Percentiles rank a stretch among this genome's conserved stretches.
Evolutionary conservation across 202 grass and related monocot species (phyloP).

Genomic region (Zizania palustris): DNA sequence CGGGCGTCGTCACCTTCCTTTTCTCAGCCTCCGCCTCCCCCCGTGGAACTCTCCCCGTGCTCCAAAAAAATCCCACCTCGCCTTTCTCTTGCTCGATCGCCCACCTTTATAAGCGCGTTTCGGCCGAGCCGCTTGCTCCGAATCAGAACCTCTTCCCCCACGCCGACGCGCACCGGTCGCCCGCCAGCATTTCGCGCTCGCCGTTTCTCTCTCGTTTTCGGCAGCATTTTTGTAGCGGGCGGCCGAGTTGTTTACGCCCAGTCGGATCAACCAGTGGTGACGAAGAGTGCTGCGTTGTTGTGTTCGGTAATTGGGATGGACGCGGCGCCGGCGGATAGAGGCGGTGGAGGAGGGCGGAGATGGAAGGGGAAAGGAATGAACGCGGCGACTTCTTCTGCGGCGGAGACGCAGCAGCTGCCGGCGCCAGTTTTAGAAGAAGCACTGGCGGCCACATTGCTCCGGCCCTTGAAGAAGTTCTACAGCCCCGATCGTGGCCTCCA

Average conservation of each 20-base stretch:
- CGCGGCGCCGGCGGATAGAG: not conserved
- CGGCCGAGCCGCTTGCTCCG: not conserved
- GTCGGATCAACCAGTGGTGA: not conserved
- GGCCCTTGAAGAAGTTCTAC: constrained; percentile 62
- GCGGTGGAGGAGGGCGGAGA: constrained; percentile 31
- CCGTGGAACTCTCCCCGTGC: constrained; percentile 41
- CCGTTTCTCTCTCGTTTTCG: not conserved
- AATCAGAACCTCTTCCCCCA: constrained; percentile 26
- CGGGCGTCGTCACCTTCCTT: not conserved
- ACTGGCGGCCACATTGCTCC: constrained; percentile 51
- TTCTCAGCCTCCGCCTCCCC: not conserved
- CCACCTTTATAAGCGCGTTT: constrained; percentile 47
- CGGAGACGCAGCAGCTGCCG: constrained; percentile 19
- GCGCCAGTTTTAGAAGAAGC: constrained; percentile 22
- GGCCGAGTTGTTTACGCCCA: constrained; percentile 6
- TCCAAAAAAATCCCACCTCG: constrained; percentile 36
- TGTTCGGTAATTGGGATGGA: constrained; percentile 38
- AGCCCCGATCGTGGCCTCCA: constrained; percentile 56
- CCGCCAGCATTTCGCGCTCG: not conserved
- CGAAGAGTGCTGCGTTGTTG: not conserved
- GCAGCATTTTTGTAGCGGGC: constrained; percentile 35
- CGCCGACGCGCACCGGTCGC: constrained; percentile 39
- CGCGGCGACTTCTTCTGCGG: not conserved
- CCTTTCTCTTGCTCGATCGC: constrained; percentile 5
- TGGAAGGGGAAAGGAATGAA: constrained; percentile 55